Percentiles rank a stretch among this genome's conserved stretches.
Evolutionary conservation across 257 asterid species (phyloP).

Genomic region (Penstemon newberryi): DNA sequence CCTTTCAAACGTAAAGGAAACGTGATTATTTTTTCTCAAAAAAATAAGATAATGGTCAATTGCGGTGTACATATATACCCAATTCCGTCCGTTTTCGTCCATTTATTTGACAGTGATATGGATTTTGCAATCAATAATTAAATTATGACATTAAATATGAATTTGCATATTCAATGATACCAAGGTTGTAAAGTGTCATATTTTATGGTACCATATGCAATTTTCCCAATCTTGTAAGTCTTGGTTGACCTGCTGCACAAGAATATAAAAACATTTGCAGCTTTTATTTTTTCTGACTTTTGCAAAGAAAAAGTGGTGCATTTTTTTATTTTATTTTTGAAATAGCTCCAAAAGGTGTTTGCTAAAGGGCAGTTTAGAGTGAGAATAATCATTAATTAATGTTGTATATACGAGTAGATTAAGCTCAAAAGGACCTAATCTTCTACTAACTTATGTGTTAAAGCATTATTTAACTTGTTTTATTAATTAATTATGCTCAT

Average conservation of each 20-base stretch:
- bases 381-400: slow-evolving; percentile 2
- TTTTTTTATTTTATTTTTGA: not conserved
- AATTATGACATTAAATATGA: no score
- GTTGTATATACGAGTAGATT: not conserved
- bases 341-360: not conserved
- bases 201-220: no score
- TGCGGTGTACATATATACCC: not conserved
- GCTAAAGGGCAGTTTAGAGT: slow-evolving; percentile 3
- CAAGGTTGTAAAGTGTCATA: no score
- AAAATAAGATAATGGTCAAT: no score
- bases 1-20: no score
- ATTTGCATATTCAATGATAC: no score
- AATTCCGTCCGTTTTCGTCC: not conserved
- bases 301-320: not conserved
- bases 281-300: slow-evolving; percentile 19
- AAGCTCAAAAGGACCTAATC: slow-evolving; percentile 13
- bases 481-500: no score
- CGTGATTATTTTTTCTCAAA: no score
- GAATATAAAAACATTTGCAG: slow-evolving; percentile 21
- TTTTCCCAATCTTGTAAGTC: not conserved
- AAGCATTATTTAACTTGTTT: not conserved
- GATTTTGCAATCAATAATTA: no score
- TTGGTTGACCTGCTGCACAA: slow-evolving; percentile 20
- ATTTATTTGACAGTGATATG: no score
- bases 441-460: slow-evolving; percentile 1